Base-by-base conservation (phyloP, 345 rosid genomes). In the Cardiospermum halicacabum region DNA sequence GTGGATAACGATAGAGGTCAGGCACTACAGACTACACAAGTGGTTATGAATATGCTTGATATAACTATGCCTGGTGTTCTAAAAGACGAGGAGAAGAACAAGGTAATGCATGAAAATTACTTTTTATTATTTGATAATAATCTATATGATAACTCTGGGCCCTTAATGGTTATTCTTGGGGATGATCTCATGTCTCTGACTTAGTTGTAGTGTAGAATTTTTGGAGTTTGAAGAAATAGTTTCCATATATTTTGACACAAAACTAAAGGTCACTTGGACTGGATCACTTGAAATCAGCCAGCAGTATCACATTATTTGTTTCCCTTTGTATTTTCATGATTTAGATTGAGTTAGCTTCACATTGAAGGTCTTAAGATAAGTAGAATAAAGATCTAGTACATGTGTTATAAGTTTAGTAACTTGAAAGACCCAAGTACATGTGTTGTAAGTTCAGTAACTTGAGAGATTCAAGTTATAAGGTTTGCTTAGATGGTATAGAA, bases 1-100 rank as follows among this genome's bases (percentile, higher is more conserved):
- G 69, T 65, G 45, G 88, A 88, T 59, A 65, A 68, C 56, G 97
- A 86, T 76, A 81, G 62, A 65, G 85, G 96, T 31, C 71, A 88
- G 69, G 82, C 80, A 68, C 62, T 86, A 56, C 96, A 82, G 75
- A 81, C 97, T 70, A 74, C 96, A 43, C 74, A 84, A 75, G 78
- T 90, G 45, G 90, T 88, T 64, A 73, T 90, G 87, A 88, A 84
- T 58, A 87, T 93, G 86, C 89, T 93, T 70, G 95, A 93, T 79
- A 74, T 58, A 73, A 81, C 88, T 45, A 82, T 84, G 86, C 96
- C 98, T 62, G 87, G 84, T 66, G 72, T 76, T 69, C 73, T 93
- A 56, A 72, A 79, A 69, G 85, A 80, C 75, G 88, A 85, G 62
- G 72, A 86, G 66, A 88, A 85, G 79, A 80, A 75, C 71, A 88